Base-by-base conservation (phyloP, 352 stramenopile genomes). In the Pythium vanterpoolii region DNA sequence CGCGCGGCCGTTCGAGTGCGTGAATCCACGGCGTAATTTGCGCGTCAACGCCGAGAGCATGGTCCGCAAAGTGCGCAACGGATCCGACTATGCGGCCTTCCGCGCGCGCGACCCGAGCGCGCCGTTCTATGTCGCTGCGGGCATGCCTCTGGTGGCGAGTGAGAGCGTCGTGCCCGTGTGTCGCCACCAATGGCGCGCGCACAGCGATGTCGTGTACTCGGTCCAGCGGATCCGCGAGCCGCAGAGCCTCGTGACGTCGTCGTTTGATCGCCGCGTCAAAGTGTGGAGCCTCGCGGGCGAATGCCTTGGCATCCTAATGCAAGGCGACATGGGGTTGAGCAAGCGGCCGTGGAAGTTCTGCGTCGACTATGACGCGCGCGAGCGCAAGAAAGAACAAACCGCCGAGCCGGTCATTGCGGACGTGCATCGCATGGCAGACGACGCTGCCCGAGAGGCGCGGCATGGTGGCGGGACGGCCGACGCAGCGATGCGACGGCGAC, bases 201-300 rank as follows among this genome's bases (percentile, higher is more conserved):
- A 95, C 52, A 62, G 66, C 38, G 84, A 93, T 63, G 73, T 89
- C 19, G 71, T 95, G 44, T 90, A 91, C 56, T 90, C 78, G 21
- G 65, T 90, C 24, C 81, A 93, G 53, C 72, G 89, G 62, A 82
- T 90, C 51, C n/a, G 56, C 24, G 78, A 92, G 52, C 75, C 77
- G 31, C 71, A 72, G 60, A 91, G 76, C 27, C 54, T 95, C 16
- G 60, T 95, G 61, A 88, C 84, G 24, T 85, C 80, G 27, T 90
- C 82, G 13, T 90, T 90, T 48, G 84, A 95, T 51, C 82, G 86
- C 4, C 78, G 67, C 39, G 84, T 94, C 23, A 83, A 89, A 46
- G 70, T 95, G 52, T 95, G 82, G 79, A 71, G 68, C 26, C 60
- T 90, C 14, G 50, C 54, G 28, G 82, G 86, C 34, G 76, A 86